Conservation (phyloP, 2,329 filamentous ascomycete species). For the Lecanicillium sp. region DNA sequence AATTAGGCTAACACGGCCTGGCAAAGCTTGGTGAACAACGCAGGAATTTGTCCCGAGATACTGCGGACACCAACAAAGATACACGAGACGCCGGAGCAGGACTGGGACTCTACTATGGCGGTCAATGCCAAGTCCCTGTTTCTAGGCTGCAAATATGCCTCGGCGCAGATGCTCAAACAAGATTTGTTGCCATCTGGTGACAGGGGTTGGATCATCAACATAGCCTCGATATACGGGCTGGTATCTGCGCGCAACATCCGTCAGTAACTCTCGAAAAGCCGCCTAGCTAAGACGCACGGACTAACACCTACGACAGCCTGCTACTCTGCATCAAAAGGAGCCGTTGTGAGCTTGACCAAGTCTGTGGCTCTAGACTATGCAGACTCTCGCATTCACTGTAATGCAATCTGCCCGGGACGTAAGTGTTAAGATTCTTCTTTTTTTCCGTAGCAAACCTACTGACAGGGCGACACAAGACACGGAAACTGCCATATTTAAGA, state of each 20-base stretch:
- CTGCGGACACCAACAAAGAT: constrained; percentile 24
- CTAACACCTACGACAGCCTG: constrained; percentile 16
- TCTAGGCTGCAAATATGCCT: constrained; percentile 35
- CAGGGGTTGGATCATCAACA: constrained; percentile 43
- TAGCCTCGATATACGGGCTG: constrained; percentile 33
- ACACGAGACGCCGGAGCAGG: constrained; percentile 36
- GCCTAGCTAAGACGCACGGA: constrained; percentile 1
- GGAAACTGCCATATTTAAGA: constrained; percentile 18
- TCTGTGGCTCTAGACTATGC: constrained; percentile 42
- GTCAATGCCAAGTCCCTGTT: constrained; percentile 31
- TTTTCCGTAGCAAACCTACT: not conserved
- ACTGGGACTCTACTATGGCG: constrained; percentile 34
- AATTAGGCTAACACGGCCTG: too few relatives aligned
- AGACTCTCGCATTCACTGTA: constrained; percentile 38
- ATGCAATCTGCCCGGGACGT: constrained; percentile 46
- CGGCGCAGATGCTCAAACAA: constrained; percentile 42
- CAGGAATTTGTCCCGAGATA: constrained; percentile 37
- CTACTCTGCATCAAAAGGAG: constrained; percentile 42
- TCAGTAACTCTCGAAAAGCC: constrained; percentile 11
- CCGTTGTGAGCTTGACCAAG: constrained; percentile 40
- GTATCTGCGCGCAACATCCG: constrained; percentile 22
- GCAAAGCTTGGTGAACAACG: constrained; percentile 31
- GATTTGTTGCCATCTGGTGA: constrained; percentile 27
- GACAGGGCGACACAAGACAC: constrained; percentile 12
- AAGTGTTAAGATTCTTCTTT: constrained; percentile 12